phyloP scores from a whole-genome alignment of 345 rosid species.

The Salix dunnii region DNA sequence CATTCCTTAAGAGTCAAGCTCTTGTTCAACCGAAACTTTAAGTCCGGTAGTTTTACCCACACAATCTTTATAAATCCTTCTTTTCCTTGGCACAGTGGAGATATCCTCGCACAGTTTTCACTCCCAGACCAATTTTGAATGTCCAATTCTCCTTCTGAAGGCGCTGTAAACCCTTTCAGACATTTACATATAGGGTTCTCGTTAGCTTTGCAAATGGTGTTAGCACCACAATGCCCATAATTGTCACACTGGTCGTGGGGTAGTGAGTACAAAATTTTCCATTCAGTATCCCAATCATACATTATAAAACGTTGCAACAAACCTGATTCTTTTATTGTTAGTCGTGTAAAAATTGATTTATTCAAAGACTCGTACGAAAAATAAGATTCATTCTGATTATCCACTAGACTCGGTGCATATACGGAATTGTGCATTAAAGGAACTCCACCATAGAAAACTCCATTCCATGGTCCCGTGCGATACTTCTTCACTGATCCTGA shows the following conservation, averaged over 20 bases:
- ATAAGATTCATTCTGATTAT: neutral
- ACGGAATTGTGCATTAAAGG: neutral
- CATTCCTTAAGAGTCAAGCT: conserved; percentile 25
- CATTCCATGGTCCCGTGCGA: conserved; percentile 39
- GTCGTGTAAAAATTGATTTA: neutral
- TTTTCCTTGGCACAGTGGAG: conserved; percentile 3
- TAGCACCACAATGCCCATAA: conserved; percentile 29
- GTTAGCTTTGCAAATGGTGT: conserved; percentile 17
- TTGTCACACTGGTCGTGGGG: conserved; percentile 30
- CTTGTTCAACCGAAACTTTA: conserved; percentile 1
- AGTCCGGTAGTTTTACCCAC: conserved; percentile 21
- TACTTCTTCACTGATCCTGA: conserved; percentile 12
- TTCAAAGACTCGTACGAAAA: neutral
- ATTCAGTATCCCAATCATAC: neutral
- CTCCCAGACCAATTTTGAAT: neutral
- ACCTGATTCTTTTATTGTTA: neutral
- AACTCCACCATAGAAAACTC: conserved; percentile 22
- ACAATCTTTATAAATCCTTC: conserved; percentile 10
- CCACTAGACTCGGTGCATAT: neutral
- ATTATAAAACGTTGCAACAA: neutral
- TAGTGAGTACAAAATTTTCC: neutral
- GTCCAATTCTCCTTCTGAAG: conserved; percentile 5
- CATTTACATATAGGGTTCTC: conserved; percentile 5
- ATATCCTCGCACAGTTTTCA: conserved; percentile 12
- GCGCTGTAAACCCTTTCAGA: conserved; percentile 12